phyloP scores from a whole-genome alignment of 305 asterid species.

The Withania somnifera region DNA sequence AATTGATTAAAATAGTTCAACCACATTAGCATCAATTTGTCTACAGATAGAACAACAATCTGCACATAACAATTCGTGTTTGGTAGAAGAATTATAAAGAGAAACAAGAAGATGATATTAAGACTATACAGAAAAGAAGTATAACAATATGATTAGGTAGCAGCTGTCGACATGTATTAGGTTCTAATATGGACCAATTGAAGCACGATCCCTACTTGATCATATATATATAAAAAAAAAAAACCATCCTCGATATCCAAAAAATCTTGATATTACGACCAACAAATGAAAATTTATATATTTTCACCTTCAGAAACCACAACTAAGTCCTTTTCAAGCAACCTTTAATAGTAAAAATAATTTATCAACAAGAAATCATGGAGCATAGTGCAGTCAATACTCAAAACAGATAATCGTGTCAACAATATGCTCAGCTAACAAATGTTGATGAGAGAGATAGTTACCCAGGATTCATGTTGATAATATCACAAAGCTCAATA shows the following conservation, averaged over 20 bases:
- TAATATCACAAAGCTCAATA: constrained; percentile 82
- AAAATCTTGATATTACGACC: not conserved
- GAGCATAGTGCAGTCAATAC: not conserved
- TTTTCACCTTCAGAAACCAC: not conserved
- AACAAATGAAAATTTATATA: not conserved
- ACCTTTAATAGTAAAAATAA: not conserved
- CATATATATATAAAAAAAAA: no score
- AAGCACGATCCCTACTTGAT: no score
- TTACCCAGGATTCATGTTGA: constrained; percentile 80
- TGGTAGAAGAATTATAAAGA: no score
- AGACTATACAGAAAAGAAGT: not conserved
- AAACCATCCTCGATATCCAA: not conserved
- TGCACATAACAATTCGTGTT: no score
- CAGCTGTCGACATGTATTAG: not conserved
- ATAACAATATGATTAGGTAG: not conserved
- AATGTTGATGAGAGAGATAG: not conserved
- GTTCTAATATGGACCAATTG: no score
- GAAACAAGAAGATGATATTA: not conserved
- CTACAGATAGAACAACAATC: not conserved
- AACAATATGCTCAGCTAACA: not conserved
- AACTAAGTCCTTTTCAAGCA: not conserved
- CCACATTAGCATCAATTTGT: not conserved
- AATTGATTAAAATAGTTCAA: not conserved
- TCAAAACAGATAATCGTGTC: not conserved
- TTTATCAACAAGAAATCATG: not conserved